Base-by-base conservation (phyloP, 371 early-diverging fungal species). In the Umbelopsis sp. region DNA sequence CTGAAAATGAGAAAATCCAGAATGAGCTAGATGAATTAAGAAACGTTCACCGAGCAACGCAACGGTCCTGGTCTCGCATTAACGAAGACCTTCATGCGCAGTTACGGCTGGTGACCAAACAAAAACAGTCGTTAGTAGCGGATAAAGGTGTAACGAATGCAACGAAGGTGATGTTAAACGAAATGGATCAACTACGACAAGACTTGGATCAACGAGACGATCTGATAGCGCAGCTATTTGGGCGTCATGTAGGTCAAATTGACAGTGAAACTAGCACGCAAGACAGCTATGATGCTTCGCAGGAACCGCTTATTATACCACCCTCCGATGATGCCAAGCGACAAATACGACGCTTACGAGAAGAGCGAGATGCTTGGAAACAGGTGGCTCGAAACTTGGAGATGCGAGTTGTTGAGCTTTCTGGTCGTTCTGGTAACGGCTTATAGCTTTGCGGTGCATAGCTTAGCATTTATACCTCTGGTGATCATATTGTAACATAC, bases 361-460 rank as follows among this genome's bases (percentile, higher is more conserved):
- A 57, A 57, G 57, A 57, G 7, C 37, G 57, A 29, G 57, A 57
- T 57, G 57, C 57, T 29, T 57, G 57, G 57, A 57, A 57, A n/a
- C 57, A 57, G 35, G 57, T 57, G 7, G 57, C 57, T 5, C 29
- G 57, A 35, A 57, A 57, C 18, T 35, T 57, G 35, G 57, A 57
- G 57, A 57, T 57, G 57, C 57, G 57, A 12, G 35, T 57, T 29
- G 57, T 57, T 18, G 57, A 57, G 35, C 57, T 57, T 29, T 57
- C 57, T 25, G 35, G 57, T 57, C 57, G 57, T 57, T 57, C 57
- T 35, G 57, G 57, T 57, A 57, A 57, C n/a, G 57, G 29, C 57
- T n/a, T 18, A 18, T 57, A 29, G 29, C 29, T 7, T 22, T 20
- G 18, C n/a, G 5, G 35, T 29, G 1, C 29, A 12, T 57, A 35